Evolutionary conservation across 2,329 filamentous ascomycete species (phyloP), one percentile per base, ranked within the genome.

Genomic region (Penicillium hesseltinei): DNA sequence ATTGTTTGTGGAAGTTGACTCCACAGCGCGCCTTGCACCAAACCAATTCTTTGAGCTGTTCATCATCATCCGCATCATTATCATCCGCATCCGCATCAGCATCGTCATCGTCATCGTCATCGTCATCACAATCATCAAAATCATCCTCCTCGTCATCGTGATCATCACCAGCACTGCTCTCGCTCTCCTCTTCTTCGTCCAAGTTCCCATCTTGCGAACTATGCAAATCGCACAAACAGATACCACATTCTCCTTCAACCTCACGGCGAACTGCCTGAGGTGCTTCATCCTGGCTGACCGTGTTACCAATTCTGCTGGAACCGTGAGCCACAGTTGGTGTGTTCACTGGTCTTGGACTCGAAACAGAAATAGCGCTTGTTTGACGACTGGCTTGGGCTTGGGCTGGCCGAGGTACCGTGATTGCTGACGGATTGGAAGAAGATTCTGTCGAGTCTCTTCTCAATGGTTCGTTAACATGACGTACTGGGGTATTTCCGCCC

Each of bases 21-120:
- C 64, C 63, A 57, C 63, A 66, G 17, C 31, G 40, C n/a, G 60
- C 57, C 39, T 56, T 63, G 56, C 63, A 66, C 64, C 63, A 66
- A n/a, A 45, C 47, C 33, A 66, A 27, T 21, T 57, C 54, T 11
- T 51, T 21, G 10, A 39, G 38, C 13, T 38, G 17, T 31, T 40
- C 47, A 21, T 47, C 15, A 7, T 35, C 43, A 17, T 58, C 51
- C 3, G 35, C 11, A 8, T 29, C 11, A 4, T 35, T 5, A 31
- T 31, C 29, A 4, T 13, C 9, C 8, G 8, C 31, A 19, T 43
- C 19, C 3, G 45, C 7, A 13, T 54, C 21, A 3, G 40, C 29
- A 10, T 39, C 17, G 5, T 54, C 42, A 23, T 27, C 15, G 23
- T 23, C 10, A 13, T 54, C 29, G 2, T 45, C 29, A 10, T 39